Conservation (phyloP, 495 filamentous ascomycete genomes). For the Penicillium malachiteum region DNA sequence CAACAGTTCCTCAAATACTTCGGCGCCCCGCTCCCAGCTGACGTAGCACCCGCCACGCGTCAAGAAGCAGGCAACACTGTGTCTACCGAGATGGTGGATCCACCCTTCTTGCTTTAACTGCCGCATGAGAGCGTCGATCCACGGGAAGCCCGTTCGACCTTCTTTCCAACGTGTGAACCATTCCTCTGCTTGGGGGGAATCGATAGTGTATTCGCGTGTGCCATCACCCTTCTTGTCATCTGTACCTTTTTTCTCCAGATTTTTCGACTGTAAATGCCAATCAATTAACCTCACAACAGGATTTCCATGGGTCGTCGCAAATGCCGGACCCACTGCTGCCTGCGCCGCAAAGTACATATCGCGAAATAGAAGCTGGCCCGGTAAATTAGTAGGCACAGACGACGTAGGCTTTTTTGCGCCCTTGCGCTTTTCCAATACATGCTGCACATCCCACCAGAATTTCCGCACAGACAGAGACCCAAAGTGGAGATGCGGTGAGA, state of each 20-base stretch:
- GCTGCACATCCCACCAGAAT: conserved; percentile 67
- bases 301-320: conserved; percentile 59
- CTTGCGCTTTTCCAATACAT: conserved; percentile 46
- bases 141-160: conserved; percentile 68
- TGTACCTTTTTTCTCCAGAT: conserved; percentile 21
- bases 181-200: conserved; percentile 53
- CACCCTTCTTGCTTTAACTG: conserved; percentile 67
- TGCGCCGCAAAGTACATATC: conserved; percentile 80
- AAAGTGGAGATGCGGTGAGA: conserved; percentile 72
- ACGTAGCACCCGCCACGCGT: conserved; percentile 73
- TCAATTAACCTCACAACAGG: conserved; percentile 62
- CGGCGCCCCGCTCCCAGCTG: conserved; percentile 70
- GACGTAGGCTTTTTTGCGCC: conserved; percentile 48
- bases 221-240: conserved; percentile 5
- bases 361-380: conserved; percentile 67
- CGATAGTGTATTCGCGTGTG: conserved; percentile 49
- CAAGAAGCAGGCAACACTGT: conserved; percentile 70
- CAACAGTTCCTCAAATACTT: conserved; percentile 70
- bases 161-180: conserved; percentile 65
- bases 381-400: conserved; percentile 58
- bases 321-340: conserved; percentile 57
- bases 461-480: conserved; percentile 59
- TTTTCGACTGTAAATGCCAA: conserved; percentile 64
- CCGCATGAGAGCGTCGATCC: conserved; percentile 74
- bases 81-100: conserved; percentile 73